phyloP scores from a whole-genome alignment of 2,329 filamentous ascomycete genomes.

The Ascosphaera pollenicola region DNA sequence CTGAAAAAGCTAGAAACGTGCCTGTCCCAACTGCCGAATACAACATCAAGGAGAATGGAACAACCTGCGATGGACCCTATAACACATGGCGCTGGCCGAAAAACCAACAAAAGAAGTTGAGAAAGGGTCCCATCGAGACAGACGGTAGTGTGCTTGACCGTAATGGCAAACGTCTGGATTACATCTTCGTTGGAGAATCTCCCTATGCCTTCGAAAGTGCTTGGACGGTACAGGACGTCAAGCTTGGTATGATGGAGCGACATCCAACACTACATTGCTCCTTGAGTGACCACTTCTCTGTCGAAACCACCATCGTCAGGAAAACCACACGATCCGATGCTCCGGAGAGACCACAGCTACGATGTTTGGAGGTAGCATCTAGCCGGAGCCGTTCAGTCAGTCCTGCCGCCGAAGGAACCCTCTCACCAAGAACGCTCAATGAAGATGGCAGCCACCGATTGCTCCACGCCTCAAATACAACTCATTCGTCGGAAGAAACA shows the following conservation, averaged over 20 bases:
- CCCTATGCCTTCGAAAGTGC: conserved; percentile 13
- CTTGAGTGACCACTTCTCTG: conserved; percentile 84
- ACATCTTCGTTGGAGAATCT: conserved; percentile 56
- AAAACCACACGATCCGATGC: conserved; percentile 9
- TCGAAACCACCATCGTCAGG: conserved; percentile 52
- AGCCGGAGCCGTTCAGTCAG: conserved; percentile 2
- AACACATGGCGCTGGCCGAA: conserved; percentile 92
- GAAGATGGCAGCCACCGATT: conserved; percentile 1
- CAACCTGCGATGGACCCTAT: conserved; percentile 62
- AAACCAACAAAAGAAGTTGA: conserved; percentile 42
- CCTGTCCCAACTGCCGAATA: conserved; percentile 54
- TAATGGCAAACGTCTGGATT: conserved; percentile 72
- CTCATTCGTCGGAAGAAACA: conserved; percentile 15
- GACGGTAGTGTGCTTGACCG: conserved; percentile 46
- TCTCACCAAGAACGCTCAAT: background rate
- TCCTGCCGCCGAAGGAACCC: background rate
- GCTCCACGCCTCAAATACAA: conserved; percentile 9
- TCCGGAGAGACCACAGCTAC: background rate
- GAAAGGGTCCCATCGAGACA: conserved; percentile 39
- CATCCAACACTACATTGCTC: conserved; percentile 68
- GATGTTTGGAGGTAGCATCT: background rate
- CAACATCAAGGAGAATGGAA: conserved; percentile 62
- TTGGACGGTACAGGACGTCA: conserved; percentile 50
- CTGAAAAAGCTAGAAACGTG: conserved; percentile 42
- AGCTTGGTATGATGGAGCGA: conserved; percentile 59